A percentile compares a stretch with the other conserved stretches of the same genome.
These are phyloP conservation scores for Hortaea sp. DNA, from an alignment of 2,329 filamentous ascomycete species.

Conservation along the genomic window DNA sequence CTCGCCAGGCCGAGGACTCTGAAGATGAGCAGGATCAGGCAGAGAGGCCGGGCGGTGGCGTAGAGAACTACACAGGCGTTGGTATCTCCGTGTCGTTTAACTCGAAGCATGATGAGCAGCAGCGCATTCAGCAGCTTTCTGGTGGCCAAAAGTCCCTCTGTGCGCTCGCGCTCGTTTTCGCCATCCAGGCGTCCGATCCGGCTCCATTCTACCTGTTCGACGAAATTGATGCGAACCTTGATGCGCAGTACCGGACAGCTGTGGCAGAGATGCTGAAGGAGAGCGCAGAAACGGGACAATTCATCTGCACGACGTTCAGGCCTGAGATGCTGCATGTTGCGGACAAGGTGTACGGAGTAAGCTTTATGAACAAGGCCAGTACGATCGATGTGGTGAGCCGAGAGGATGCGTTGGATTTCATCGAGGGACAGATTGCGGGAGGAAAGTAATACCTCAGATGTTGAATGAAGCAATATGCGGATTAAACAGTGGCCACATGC, in stretches of 20 bases:
- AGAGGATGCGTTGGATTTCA: slow-evolving; percentile 84
- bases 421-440: slow-evolving; percentile 64
- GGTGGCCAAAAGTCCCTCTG: slow-evolving; percentile 94
- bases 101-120: slow-evolving; percentile 95
- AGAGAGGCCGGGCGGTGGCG: slow-evolving; percentile 33
- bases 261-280: slow-evolving; percentile 78
- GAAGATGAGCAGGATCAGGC: slow-evolving; percentile 48
- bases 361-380: slow-evolving; percentile 84
- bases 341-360: slow-evolving; percentile 96
- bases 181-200: slow-evolving; percentile 95
- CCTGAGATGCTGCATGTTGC: slow-evolving; percentile 93
- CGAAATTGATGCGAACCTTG: slow-evolving; percentile 95
- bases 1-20: slow-evolving; percentile 38
- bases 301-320: slow-evolving; percentile 97
- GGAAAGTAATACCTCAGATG: slow-evolving; percentile 12
- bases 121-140: slow-evolving; percentile 92
- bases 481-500: too few relatives aligned
- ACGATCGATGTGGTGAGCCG: slow-evolving; percentile 81
- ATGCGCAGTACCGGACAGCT: slow-evolving; percentile 93
- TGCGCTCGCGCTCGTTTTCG: slow-evolving; percentile 94
- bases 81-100: slow-evolving; percentile 98
- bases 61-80: slow-evolving; percentile 94
- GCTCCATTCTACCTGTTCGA: slow-evolving; percentile 99
- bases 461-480: too few relatives aligned
- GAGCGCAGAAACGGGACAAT: slow-evolving; percentile 52